phyloP scores from a whole-genome alignment of 495 filamentous ascomycete species.

The Talaromyces stipitatus region DNA sequence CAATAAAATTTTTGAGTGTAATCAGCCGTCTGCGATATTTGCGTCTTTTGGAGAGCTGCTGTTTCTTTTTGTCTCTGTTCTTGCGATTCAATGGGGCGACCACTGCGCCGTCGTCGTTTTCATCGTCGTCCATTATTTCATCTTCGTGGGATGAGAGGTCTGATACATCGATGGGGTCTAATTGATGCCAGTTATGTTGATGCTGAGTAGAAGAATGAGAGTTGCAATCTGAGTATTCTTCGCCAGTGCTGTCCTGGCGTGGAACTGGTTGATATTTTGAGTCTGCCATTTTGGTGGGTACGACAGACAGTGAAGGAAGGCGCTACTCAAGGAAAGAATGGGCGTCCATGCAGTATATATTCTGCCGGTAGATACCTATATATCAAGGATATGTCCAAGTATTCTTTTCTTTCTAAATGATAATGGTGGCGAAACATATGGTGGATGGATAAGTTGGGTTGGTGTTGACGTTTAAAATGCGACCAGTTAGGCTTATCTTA shows the following conservation, averaged over 20 bases:
- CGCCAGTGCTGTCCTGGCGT: not conserved
- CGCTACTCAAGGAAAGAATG: not conserved
- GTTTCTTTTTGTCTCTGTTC: not conserved
- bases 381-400: not conserved
- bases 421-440: not conserved
- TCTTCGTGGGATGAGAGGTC: not conserved
- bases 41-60: not conserved
- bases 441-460: not conserved
- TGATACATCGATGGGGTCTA: not conserved
- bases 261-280: constrained; percentile 4
- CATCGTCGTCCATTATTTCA: not conserved
- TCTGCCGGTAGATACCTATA: not conserved
- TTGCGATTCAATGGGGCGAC: not conserved
- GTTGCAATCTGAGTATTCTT: no score
- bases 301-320: not conserved
- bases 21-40: not conserved
- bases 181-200: not conserved
- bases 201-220: not conserved
- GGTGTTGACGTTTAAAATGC: not conserved
- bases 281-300: constrained; percentile 1
- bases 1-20: not conserved
- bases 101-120: not conserved
- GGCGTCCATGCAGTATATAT: not conserved
- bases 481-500: not conserved
- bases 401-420: no score